These are phyloP conservation scores for Sonneratia caseolaris DNA, from an alignment of 345 rosid species.

Conservation along the genomic window DNA sequence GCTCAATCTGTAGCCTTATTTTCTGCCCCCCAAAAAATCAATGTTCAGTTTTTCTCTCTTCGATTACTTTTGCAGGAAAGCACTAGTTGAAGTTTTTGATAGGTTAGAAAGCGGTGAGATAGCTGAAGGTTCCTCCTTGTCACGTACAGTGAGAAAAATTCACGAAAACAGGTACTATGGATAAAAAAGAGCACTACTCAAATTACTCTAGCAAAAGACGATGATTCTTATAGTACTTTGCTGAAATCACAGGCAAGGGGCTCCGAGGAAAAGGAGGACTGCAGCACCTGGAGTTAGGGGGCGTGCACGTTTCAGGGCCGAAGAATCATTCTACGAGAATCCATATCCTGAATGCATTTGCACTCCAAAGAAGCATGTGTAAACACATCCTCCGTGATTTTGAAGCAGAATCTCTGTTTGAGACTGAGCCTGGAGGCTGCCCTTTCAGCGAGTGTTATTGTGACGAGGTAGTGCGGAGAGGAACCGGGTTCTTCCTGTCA, in stretches of 20 bases:
- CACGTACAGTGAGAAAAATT: constrained; percentile 45
- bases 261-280: constrained; percentile 64
- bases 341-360: constrained; percentile 88
- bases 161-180: constrained; percentile 50
- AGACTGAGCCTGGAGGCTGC: not conserved
- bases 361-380: constrained; percentile 23
- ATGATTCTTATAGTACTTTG: not conserved
- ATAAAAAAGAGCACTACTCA: not conserved
- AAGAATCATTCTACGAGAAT: constrained; percentile 88
- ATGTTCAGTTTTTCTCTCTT: not conserved
- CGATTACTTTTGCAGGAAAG: constrained; percentile 37
- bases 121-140: constrained; percentile 37
- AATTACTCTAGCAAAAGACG: not conserved
- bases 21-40: not conserved
- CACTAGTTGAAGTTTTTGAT: constrained; percentile 58
- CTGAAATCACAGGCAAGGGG: constrained; percentile 59
- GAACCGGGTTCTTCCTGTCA: not conserved
- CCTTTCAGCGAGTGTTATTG: not conserved
- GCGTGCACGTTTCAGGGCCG: constrained; percentile 65
- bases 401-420: not conserved
- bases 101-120: constrained; percentile 52
- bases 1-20: not conserved
- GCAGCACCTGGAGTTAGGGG: constrained; percentile 65
- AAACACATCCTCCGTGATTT: not conserved
- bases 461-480: not conserved